phyloP scores from a whole-genome alignment of 768 basidiomycete species.

The Candolleomyces efflorescens region DNA sequence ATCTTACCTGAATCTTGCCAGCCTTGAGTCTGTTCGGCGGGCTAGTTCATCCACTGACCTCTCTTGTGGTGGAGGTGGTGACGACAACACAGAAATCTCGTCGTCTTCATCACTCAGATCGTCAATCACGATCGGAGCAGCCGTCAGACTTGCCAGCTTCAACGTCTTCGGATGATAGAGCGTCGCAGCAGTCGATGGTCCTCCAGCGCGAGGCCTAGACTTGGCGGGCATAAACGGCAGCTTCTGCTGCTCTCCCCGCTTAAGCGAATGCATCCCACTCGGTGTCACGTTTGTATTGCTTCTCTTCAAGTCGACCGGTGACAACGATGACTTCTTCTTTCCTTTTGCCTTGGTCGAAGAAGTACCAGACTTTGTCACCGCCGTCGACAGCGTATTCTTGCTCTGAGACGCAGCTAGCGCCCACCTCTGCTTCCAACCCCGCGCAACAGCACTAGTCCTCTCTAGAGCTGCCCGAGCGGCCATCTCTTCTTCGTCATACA shows the following conservation, averaged over 20 bases:
- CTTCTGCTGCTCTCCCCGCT: not conserved
- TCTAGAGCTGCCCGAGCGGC: constrained; percentile 9
- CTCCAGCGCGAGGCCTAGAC: constrained; percentile 2
- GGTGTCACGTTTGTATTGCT: constrained; percentile 45
- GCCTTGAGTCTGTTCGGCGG: no score
- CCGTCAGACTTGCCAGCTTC: not conserved
- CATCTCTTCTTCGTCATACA: constrained; percentile 22
- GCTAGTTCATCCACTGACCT: no score
- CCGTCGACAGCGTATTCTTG: not conserved
- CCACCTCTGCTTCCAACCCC: constrained; percentile 28
- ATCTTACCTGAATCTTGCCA: no score
- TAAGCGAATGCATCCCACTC: constrained; percentile 28
- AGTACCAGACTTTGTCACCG: not conserved
- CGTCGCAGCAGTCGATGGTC: not conserved
- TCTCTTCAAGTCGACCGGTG: constrained; percentile 28
- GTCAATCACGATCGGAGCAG: constrained; percentile 1
- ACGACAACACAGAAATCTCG: constrained; percentile 10
- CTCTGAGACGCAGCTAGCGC: constrained; percentile 16
- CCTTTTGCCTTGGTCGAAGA: constrained; percentile 13
- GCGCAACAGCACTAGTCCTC: constrained; percentile 18
- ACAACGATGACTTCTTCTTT: constrained; percentile 33
- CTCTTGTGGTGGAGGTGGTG: not conserved
- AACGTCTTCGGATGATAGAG: constrained; percentile 4
- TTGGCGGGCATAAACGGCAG: not conserved
- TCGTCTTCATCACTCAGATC: constrained; percentile 12